Base-by-base conservation (phyloP, 768 basidiomycete genomes). In the Dioszegia crocea region DNA sequence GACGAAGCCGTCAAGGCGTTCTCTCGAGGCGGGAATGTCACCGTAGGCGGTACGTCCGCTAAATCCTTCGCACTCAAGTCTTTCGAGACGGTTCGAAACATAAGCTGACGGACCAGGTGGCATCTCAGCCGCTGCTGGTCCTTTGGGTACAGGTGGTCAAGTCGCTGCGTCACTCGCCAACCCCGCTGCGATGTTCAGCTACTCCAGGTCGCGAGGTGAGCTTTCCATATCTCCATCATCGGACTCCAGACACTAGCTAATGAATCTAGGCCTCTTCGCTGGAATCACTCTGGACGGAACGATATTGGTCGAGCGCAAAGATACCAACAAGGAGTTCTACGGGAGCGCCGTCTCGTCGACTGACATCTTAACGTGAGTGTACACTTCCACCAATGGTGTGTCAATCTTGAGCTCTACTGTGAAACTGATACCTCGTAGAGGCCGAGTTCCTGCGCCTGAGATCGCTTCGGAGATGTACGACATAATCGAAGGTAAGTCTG, bases 121-220 rank as follows among this genome's bases (percentile, higher is more conserved):
- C 16, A 63, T 76, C 21, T 74, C 71, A 0, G 75, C 94, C 40
- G 90, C 91, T 0, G 92, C 92, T 6, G 93, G 93, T 0, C 93
- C 93, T 0, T 88, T 97, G 59, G 94, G 93, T 0, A 96, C 94
- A 0, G 93, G 93, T 4, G 94, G 89, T 3, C 88, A 88, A 59
- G 84, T 96, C 0, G 87, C 91, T 67, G 85, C 91, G 1, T 85
- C 84, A 2, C 80, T 79, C 12, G 66, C 75, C 4, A 90, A 93
- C 77, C 94, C 94, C 0, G 86, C 93, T 19, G 92, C 92, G 4
- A 93, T 97, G 89, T 99, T 96, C 78, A 91, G 89, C 62, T 94
- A 96, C 76, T 92, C 90, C 10, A 89, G 92, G 78, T 92, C 90
- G 12, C 93, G 91, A 79, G 91, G 91, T 90, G 66, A 58, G 83